A percentile compares a stretch with the other conserved stretches of the same genome.
These are phyloP conservation scores for Tylopilus sp. DNA, from an alignment of 768 basidiomycete species.

Conservation along the genomic window DNA sequence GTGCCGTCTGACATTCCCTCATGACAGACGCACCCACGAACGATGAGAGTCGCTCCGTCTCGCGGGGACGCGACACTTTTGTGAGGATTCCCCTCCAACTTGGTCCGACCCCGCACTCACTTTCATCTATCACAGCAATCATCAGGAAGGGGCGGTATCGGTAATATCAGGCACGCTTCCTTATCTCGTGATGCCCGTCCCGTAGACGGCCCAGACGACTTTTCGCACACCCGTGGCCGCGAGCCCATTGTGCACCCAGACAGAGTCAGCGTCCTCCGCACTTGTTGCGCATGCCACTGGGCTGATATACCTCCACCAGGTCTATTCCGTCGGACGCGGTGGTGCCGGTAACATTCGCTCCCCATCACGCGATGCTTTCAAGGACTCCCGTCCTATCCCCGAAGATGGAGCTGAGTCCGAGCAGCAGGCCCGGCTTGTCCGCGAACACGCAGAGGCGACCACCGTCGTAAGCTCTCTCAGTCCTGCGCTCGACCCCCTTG, in stretches of 20 bases:
- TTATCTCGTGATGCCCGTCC: conserved; percentile 43
- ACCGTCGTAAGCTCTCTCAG: conserved; percentile 32
- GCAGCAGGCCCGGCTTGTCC: conserved; percentile 22
- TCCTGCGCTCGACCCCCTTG: not conserved
- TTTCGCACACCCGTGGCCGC: conserved; percentile 54
- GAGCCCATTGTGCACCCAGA: conserved; percentile 43
- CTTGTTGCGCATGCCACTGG: not conserved
- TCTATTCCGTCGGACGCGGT: conserved; percentile 66
- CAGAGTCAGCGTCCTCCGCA: conserved; percentile 28
- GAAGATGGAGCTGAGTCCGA: conserved; percentile 25
- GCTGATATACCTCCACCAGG: not conserved
- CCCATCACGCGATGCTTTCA: conserved; percentile 45
- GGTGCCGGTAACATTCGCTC: conserved; percentile 85
- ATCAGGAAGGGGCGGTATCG: conserved; percentile 64
- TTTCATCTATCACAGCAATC: conserved; percentile 39
- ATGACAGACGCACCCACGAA: conserved; percentile 25
- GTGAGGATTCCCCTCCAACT: conserved; percentile 36
- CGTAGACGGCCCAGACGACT: conserved; percentile 49
- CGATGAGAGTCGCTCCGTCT: conserved; percentile 44
- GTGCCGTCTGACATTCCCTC: conserved; percentile 3
- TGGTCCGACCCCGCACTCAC: not conserved
- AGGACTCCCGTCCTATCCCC: conserved; percentile 34
- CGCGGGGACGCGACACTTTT: conserved; percentile 57
- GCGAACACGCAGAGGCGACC: conserved; percentile 28
- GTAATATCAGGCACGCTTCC: conserved; percentile 59